These are phyloP conservation scores for Colletotrichum liriopes DNA, from an alignment of 2,329 filamentous ascomycete species.

Conservation along the genomic window DNA sequence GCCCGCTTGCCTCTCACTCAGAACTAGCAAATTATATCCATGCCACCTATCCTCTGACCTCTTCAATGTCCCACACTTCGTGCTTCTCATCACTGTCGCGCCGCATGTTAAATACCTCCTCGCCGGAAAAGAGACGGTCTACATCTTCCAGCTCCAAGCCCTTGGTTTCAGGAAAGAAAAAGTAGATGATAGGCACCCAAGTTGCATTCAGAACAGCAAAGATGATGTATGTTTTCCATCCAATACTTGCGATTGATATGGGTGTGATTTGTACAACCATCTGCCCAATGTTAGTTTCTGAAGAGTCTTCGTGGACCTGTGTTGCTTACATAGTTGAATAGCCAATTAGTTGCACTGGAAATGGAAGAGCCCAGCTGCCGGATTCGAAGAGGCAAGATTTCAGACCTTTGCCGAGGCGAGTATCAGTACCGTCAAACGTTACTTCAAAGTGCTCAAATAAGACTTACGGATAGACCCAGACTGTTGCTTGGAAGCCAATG, in stretches of 20 bases:
- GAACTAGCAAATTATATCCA: not conserved
- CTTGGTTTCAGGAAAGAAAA: constrained; percentile 52
- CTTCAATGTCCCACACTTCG: constrained; percentile 31
- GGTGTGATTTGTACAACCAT: constrained; percentile 44
- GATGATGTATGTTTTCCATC: constrained; percentile 48
- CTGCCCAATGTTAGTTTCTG: constrained; percentile 8
- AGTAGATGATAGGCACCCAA: constrained; percentile 51
- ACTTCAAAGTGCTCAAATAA: not conserved
- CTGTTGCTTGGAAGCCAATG: constrained; percentile 55
- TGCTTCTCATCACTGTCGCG: constrained; percentile 11
- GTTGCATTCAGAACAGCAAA: constrained; percentile 49
- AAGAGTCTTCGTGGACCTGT: too few species aligned
- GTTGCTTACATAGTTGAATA: constrained; percentile 52
- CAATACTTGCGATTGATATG: constrained; percentile 37
- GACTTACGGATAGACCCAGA: constrained; percentile 53
- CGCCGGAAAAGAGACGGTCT: constrained; percentile 46
- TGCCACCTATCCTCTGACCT: constrained; percentile 1
- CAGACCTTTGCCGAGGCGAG: constrained; percentile 45
- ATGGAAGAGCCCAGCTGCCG: constrained; percentile 52
- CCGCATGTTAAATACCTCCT: constrained; percentile 46
- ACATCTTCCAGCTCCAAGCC: constrained; percentile 60
- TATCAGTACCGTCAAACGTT: not conserved
- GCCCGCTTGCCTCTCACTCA: not conserved
- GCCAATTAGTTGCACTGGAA: constrained; percentile 54
- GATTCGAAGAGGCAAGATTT: constrained; percentile 51